Percentiles rank a stretch among this genome's conserved stretches.
Evolutionary conservation across 202 grass and related monocot species (phyloP).

Genomic region (Musa balbisiana): DNA sequence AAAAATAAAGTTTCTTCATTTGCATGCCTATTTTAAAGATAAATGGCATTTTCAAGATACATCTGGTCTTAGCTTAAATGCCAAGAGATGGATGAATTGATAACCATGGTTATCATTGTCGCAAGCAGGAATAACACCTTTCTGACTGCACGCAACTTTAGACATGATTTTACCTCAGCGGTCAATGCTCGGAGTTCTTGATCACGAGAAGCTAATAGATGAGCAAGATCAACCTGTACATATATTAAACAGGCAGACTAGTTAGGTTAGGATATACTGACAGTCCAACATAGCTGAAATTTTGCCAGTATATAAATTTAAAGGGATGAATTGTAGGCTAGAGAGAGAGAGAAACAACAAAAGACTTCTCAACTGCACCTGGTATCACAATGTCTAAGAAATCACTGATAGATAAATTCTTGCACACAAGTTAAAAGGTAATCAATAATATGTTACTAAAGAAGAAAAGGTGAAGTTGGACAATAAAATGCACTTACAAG

Average conservation of each 20-base stretch:
- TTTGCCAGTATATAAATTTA: neutral
- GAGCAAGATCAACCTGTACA: slow-evolving; percentile 84
- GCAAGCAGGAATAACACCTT: neutral
- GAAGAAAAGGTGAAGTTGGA: too few species aligned
- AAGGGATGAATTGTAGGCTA: neutral
- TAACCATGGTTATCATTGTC: too few species aligned
- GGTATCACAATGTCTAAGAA: too few species aligned
- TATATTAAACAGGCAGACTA: slow-evolving; percentile 13
- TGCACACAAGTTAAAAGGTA: too few species aligned
- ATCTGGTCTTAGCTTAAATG: neutral
- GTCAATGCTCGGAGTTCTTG: slow-evolving; percentile 92
- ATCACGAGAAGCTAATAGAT: slow-evolving; percentile 90
- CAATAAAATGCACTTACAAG: too few species aligned
- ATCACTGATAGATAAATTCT: too few species aligned
- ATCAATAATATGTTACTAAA: too few species aligned
- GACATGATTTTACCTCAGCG: slow-evolving; percentile 55
- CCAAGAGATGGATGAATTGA: neutral
- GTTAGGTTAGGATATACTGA: neutral
- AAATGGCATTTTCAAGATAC: neutral
- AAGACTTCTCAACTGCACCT: too few species aligned
- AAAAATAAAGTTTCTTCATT: neutral
- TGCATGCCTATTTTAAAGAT: neutral
- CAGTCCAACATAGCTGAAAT: neutral
- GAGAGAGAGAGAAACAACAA: neutral
- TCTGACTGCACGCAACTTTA: neutral